Base-by-base conservation (phyloP, 441 rosid genomes). In the Corymbia citriodora region DNA sequence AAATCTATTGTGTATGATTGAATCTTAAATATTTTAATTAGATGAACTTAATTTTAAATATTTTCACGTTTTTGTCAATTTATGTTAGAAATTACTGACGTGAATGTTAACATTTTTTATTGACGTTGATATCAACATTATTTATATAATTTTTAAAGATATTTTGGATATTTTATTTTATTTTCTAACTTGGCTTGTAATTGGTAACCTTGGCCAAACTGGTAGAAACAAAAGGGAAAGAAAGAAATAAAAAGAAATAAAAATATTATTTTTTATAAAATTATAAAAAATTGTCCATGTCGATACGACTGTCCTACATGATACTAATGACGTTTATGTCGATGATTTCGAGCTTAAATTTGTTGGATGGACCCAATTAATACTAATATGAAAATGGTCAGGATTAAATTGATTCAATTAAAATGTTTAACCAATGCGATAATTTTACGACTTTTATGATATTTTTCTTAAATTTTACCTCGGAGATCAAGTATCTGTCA, bases 1-100 rank as follows among this genome's bases (percentile, higher is more conserved):
- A 59, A 59, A 59, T 0, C 0, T 59, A 2, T 59, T 23, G 1
- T 10, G 25, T 57, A 4, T 0, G 23, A 57, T 21, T 57, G 0
- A 10, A 6, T 57, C 23, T 1, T 57, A 57, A 57, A 57, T 0
- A 0, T 4, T 57, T 57, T 0, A 57, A 57, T 57, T 57, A 0
- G 0, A 10, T 57, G 0, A 25, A 59, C 10, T 59, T 59, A 59
- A 59, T 59, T 59, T 25, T 33, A 25, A 0, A 10, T 0, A 23
- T 59, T 23, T 59, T 59, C 14, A 59, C 0, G n/a, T 23, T 57
- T 7, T 57, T 23, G 4, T 10, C 14, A 59, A 59, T 23, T 59
- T 25, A 36, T 36, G 40, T 36, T 36, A 36, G 3, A 36, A 36
- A 36, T 2, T 36, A 3, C 5, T 36, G 40, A 36, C 40, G 40